Evolutionary conservation across 2,329 filamentous ascomycete genomes (phyloP), one percentile per base, ranked within the genome.

Genomic region (Cryphonectria carpinicola): DNA sequence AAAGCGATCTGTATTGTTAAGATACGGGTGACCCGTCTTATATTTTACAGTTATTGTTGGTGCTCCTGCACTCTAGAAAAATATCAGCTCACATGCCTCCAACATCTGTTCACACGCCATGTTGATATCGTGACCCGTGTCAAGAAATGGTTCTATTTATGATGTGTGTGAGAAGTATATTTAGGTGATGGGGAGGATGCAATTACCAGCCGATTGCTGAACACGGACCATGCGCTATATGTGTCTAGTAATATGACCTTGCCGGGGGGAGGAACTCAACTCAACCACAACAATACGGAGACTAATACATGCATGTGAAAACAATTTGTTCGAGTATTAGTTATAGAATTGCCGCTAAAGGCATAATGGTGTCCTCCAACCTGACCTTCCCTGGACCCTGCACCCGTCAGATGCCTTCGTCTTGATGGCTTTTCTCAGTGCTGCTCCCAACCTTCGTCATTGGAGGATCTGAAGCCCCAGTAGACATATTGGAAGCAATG

Each of bases 211-310:
- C 8, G 1, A 25, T 2, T 54, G 67, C 65, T 43, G 58, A 22
- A 37, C 46, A 4, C 25, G 62, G 37, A 49, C 56, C 22, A 19
- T 71, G 49, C 39, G 67, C 67, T 35, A 62, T 64, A 28, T 61
- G 61, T n/a, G n/a, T n/a, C n/a, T n/a, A n/a, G n/a, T n/a, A n/a
- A n/a, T n/a, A 49, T 46, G 8, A 25, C 7, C 39, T 11, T 22
- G 5, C 1, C 14, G 3, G 8, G n/a, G 54, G 22, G 11, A 28
- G n/a, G 7, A 11, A 1, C 4, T 17, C 6, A 25, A n/a, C 46
- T 58, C 13, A 14, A 32, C 28, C 6, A 58, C 25, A 1, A 35
- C 54, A 13, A 11, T 14, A 25, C 13, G 4, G 22, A 19, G 19
- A 25, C 2, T 3, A 4, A 19, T 14, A 28, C 22, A 22, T 60